Conservation (phyloP, 1,139 yeast genomes). For the Scheffersomyces illinoinensis region DNA sequence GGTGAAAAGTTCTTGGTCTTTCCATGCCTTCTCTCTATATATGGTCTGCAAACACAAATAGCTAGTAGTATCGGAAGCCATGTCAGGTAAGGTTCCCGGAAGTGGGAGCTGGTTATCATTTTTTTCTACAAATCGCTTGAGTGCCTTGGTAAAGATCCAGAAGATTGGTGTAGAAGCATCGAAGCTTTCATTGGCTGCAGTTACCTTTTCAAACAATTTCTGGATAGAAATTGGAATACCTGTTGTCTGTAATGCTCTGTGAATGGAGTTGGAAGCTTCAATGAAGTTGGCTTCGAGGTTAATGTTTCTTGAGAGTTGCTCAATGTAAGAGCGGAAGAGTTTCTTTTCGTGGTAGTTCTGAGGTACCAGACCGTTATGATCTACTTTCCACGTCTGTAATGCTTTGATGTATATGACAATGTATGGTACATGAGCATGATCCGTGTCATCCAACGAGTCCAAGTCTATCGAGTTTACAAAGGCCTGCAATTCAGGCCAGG, state of each 20-base stretch:
- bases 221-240: slow-evolving; percentile 39
- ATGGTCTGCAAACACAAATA: slow-evolving; percentile 61
- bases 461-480: slow-evolving; percentile 56
- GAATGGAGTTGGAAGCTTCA: slow-evolving; percentile 65
- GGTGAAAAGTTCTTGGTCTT: slow-evolving; percentile 48
- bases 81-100: slow-evolving; percentile 80
- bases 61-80: slow-evolving; percentile 74
- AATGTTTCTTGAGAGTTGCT: slow-evolving; percentile 35
- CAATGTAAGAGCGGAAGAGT: slow-evolving; percentile 45
- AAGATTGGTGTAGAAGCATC: slow-evolving; percentile 37
- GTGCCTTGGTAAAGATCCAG: slow-evolving; percentile 63
- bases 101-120: slow-evolving; percentile 58
- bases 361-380: slow-evolving; percentile 38
- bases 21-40: slow-evolving; percentile 56
- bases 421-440: slow-evolving; percentile 74
- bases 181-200: slow-evolving; percentile 16
- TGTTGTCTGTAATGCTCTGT: slow-evolving; percentile 49
- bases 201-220: slow-evolving; percentile 30
- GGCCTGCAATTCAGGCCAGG: slow-evolving; percentile 72
- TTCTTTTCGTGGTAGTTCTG: slow-evolving; percentile 46
- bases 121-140: slow-evolving; percentile 47
- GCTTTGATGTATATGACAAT: slow-evolving; percentile 65
- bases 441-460: slow-evolving; percentile 45
- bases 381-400: slow-evolving; percentile 42
- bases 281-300: slow-evolving; percentile 59